Percentiles rank a stretch among this genome's conserved stretches.
Conservation (phyloP, 495 filamentous ascomycete species). For the Aspergillus nidulans region DNA sequence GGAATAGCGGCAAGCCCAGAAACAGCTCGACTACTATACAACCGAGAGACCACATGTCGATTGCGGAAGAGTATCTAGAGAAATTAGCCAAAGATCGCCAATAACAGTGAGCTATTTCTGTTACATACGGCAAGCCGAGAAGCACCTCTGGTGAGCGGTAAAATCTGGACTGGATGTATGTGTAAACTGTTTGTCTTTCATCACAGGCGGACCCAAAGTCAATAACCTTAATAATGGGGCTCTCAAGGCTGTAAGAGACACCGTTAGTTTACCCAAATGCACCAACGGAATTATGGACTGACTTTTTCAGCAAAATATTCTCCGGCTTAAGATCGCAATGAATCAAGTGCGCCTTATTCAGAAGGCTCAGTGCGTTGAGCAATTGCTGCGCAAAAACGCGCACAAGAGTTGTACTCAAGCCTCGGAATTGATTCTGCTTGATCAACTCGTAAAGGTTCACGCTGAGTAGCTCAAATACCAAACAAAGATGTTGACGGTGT, state of each 20-base stretch:
- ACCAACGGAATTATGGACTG: conserved; percentile 19
- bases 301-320: conserved; percentile 98
- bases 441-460: conserved; percentile 99
- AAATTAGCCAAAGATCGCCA: not conserved
- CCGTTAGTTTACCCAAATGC: conserved; percentile 3
- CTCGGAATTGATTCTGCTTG: conserved; percentile 99
- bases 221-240: conserved; percentile 99
- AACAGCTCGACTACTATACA: conserved; percentile 99
- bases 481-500: conserved; percentile 92
- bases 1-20: conserved; percentile 90
- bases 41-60: conserved; percentile 99
- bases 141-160: conserved; percentile 97
- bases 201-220: conserved; percentile 99
- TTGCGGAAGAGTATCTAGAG: conserved; percentile 86
- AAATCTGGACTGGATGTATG: conserved; percentile 98
- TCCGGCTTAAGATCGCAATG: conserved; percentile 99
- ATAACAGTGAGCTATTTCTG: not conserved
- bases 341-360: conserved; percentile 96
- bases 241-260: conserved; percentile 64
- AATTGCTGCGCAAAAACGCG: conserved; percentile 98
- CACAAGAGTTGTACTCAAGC: conserved; percentile 93
- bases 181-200: conserved; percentile 97
- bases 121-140: conserved; percentile 73
- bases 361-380: conserved; percentile 81
- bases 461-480: conserved; percentile 95